Conservation (phyloP, 1,284 basidiomycete genomes). For the Puccinia triticina region DNA sequence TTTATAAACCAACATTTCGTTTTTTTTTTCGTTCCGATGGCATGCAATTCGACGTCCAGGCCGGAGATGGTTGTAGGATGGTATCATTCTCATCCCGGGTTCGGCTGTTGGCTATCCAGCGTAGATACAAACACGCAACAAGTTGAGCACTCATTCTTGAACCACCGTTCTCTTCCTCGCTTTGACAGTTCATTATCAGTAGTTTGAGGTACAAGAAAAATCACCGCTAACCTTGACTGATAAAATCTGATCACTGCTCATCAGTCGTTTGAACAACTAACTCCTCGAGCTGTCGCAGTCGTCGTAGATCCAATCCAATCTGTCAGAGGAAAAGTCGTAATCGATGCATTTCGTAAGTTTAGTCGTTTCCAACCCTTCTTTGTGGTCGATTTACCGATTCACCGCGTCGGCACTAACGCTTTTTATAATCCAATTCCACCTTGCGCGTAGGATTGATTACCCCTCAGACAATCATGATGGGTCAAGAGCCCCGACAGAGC, state of each 20-base stretch:
- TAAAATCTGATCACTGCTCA: neutral
- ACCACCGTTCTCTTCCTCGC: neutral
- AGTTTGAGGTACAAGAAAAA: neutral
- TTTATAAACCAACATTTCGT: neutral
- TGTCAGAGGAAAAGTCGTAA: slow-evolving; percentile 92
- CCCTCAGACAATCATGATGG: slow-evolving; percentile 76
- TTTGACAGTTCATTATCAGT: neutral
- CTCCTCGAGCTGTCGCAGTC: slow-evolving; percentile 92
- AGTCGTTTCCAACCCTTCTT: slow-evolving; percentile 55
- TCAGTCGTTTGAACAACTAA: slow-evolving; percentile 95
- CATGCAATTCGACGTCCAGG: slow-evolving; percentile 62
- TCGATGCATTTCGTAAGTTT: slow-evolving; percentile 84
- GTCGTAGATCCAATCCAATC: slow-evolving; percentile 99
- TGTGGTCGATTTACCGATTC: neutral
- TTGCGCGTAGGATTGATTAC: slow-evolving; percentile 69
- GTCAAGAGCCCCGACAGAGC: slow-evolving; percentile 93
- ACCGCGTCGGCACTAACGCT: neutral
- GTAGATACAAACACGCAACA: slow-evolving; percentile 99
- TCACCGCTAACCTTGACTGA: neutral
- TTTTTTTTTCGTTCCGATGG: neutral
- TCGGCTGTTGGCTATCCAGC: slow-evolving; percentile 98
- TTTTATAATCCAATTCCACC: neutral
- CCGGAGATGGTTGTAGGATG: slow-evolving; percentile 99
- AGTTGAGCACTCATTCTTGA: slow-evolving; percentile 63
- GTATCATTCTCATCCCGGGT: slow-evolving; percentile 99